Base-by-base conservation (phyloP, 2,329 filamentous ascomycete species). In the Fusarium miscanthi region DNA sequence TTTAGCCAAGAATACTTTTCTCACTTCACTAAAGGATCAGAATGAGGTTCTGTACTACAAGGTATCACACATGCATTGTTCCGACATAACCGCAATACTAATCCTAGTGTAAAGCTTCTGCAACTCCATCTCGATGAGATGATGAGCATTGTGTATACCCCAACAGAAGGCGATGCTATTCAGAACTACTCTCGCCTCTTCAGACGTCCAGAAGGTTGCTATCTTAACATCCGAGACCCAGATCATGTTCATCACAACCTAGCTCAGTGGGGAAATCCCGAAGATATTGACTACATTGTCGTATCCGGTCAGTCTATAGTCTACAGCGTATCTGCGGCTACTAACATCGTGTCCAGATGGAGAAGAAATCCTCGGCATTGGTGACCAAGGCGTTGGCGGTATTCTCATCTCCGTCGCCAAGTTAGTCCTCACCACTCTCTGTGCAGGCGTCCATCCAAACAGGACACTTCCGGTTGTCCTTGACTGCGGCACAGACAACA, bases 131-230 rank as follows among this genome's bases (percentile, higher is more conserved):
- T 97, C 25, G 91, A 93, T 71, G 94, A 97, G 78, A 96, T 97
- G 93, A 95, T 97, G 78, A 90, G 91, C 43, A 85, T 97, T n/a
- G 93, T 97, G 33, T 97, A 97, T 78, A 97, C 94, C 0, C 94
- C 94, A 0, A 97, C 94, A 0, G 94, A 97, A 82, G 94, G 93
- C 13, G 93, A 97, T 43, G 94, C 94, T 0, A 97, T 97, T 56
- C 89, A 93, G 73, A 93, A 95, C 71, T 97, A 93, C 78, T 96
- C 93, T 1, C 84, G 91, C 0, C 80, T 96, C 0, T 97, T 97
- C 77, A 85, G 94, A 16, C 86, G 89, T 23, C 93, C 94, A 0
- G 92, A 95, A 73, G 94, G 94, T 1, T 94, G 93, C 75, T 97
- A 94, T 73, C 81, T 97, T 56, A 94, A 92, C 75, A 92, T 97